Conservation (phyloP, 495 filamentous ascomycete species). For the Ascobolus immersus region DNA sequence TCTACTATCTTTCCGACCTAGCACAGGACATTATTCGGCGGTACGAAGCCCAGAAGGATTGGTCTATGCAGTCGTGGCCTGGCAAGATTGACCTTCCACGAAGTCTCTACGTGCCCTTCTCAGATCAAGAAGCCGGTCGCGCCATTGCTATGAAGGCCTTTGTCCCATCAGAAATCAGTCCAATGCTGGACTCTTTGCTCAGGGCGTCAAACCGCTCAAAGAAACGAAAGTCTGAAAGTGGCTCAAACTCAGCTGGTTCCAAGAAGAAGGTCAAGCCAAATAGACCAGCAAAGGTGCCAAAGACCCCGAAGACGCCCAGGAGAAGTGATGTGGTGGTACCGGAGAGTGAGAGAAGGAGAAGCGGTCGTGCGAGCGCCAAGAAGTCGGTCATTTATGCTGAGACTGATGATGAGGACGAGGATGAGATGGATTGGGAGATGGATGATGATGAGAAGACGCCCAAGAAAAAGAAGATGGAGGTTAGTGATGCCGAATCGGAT, state of each 20-base stretch:
- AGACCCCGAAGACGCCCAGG: conserved; percentile 18
- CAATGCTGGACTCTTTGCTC: conserved; percentile 28
- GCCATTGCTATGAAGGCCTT: conserved; percentile 62
- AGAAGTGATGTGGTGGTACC: conserved; percentile 14
- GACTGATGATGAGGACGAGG: conserved; percentile 12
- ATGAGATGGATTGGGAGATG: conserved; percentile 25
- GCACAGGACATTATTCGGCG: conserved; percentile 56
- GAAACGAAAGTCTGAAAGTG: conserved; percentile 2
- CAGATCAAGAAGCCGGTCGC: conserved; percentile 53
- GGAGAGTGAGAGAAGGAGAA: conserved; percentile 15
- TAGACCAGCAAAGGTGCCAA: conserved; percentile 12
- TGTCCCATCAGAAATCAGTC: conserved; percentile 53
- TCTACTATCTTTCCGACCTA: conserved; percentile 76
- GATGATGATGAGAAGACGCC: conserved; percentile 21
- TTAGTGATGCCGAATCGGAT: conserved; percentile 26
- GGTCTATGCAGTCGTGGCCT: conserved; percentile 56
- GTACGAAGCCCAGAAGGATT: conserved; percentile 55
- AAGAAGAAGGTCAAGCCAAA: conserved; percentile 10
- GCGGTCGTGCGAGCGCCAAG: conserved; percentile 18
- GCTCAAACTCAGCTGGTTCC: conserved; percentile 24
- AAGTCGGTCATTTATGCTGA: conserved; percentile 14
- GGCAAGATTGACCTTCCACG: conserved; percentile 56
- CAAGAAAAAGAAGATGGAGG: conserved; percentile 20
- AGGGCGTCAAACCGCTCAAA: conserved; percentile 25
- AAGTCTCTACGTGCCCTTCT: conserved; percentile 47